Conservation (phyloP, 495 filamentous ascomycete species). For the Xylaria castorea region DNA sequence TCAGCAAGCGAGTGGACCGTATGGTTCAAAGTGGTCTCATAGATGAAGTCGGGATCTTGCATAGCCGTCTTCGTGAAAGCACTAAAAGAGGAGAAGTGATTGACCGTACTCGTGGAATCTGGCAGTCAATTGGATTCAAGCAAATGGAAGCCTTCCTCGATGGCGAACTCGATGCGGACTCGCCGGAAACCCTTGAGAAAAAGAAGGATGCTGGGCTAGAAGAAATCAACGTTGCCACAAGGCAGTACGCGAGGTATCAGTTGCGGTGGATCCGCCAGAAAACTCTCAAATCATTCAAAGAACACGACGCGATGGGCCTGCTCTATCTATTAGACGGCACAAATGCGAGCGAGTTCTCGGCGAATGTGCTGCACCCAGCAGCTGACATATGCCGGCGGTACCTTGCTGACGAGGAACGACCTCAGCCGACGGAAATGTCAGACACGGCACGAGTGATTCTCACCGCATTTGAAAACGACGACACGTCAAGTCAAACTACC, state of each 20-base stretch:
- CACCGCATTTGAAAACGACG: slow-evolving; percentile 58
- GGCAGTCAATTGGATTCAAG: slow-evolving; percentile 95
- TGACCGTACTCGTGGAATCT: slow-evolving; percentile 82
- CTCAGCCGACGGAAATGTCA: slow-evolving; percentile 68
- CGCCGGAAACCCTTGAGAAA: slow-evolving; percentile 45
- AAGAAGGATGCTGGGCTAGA: slow-evolving; percentile 49
- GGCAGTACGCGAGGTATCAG: slow-evolving; percentile 87
- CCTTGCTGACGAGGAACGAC: slow-evolving; percentile 61
- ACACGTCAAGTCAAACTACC: slow-evolving; percentile 49
- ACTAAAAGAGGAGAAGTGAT: slow-evolving; percentile 58
- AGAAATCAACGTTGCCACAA: slow-evolving; percentile 75
- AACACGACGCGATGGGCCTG: slow-evolving; percentile 55
- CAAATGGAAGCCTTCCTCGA: slow-evolving; percentile 77
- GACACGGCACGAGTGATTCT: slow-evolving; percentile 62
- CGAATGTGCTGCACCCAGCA: slow-evolving; percentile 68
- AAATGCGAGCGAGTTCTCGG: slow-evolving; percentile 61
- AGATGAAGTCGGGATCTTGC: slow-evolving; percentile 68
- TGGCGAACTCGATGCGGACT: slow-evolving; percentile 50
- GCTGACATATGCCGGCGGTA: slow-evolving; percentile 65
- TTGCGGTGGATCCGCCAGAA: slow-evolving; percentile 86
- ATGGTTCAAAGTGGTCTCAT: slow-evolving; percentile 81
- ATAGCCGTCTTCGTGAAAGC: slow-evolving; percentile 57
- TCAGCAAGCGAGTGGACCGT: slow-evolving; percentile 77
- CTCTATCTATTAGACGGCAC: slow-evolving; percentile 81
- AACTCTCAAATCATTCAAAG: slow-evolving; percentile 68